These are phyloP conservation scores for Trichoderma hamatum DNA, from an alignment of 2,329 filamentous ascomycete genomes.

Conservation along the genomic window DNA sequence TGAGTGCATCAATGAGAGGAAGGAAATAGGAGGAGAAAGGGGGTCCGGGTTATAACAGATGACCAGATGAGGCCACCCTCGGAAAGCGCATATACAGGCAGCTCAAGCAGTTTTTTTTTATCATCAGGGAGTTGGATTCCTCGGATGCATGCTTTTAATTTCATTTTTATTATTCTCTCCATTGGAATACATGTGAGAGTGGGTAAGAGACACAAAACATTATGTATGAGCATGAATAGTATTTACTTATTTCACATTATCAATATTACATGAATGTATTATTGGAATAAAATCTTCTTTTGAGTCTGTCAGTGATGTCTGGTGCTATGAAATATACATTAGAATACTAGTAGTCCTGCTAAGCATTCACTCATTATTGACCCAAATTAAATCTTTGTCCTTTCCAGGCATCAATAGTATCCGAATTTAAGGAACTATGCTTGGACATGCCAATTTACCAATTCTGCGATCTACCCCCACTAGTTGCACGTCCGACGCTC, in stretches of 20 bases:
- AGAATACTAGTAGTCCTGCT: not conserved
- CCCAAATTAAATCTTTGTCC: too few relatives aligned
- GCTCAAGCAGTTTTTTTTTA: not conserved
- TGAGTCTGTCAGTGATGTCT: not conserved
- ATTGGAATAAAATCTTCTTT: not conserved
- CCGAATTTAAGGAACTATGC: not conserved
- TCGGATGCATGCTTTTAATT: not conserved
- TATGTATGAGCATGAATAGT: constrained; percentile 19
- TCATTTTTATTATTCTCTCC: not conserved
- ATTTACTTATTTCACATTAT: not conserved
- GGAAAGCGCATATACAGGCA: not conserved
- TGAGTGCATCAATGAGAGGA: not conserved
- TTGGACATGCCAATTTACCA: not conserved
- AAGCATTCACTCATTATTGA: not conserved
- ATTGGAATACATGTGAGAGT: not conserved
- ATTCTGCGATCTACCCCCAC: not conserved
- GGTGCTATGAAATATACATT: not conserved
- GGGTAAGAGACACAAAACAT: not conserved
- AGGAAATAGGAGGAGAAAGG: not conserved
- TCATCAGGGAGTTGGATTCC: not conserved
- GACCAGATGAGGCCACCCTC: not conserved
- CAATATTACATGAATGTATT: constrained; percentile 17
- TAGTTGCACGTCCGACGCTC: not conserved
- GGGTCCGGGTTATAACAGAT: not conserved
- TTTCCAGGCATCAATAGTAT: not conserved